phyloP scores from a whole-genome alignment of 2,329 filamentous ascomycete genomes.

The Ilyonectria robusta region DNA sequence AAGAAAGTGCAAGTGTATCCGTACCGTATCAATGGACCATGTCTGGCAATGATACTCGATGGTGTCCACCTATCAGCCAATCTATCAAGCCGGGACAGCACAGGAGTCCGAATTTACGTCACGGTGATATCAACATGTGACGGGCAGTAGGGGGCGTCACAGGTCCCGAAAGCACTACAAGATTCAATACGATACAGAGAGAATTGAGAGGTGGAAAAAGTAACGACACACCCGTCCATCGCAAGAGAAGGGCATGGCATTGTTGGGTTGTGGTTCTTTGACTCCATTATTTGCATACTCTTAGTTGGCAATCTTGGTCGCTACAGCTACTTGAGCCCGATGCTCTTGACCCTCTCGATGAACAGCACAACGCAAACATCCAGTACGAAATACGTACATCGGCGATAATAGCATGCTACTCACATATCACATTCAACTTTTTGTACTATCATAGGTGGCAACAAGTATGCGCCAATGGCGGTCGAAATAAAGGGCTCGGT shows the following conservation, averaged over 20 bases:
- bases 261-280: too few relatives aligned
- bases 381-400: background rate
- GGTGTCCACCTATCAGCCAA: background rate
- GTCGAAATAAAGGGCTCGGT: conserved; percentile 11
- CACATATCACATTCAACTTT: background rate
- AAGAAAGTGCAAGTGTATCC: background rate
- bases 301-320: too few relatives aligned
- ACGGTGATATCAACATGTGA: background rate
- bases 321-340: too few relatives aligned
- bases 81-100: background rate
- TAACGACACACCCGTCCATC: background rate
- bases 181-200: background rate
- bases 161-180: background rate
- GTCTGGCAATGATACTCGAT: background rate
- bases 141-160: background rate
- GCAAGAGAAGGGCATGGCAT: too few relatives aligned
- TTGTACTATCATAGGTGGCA: background rate
- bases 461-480: conserved; percentile 4
- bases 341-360: background rate
- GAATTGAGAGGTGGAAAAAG: background rate
- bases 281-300: too few relatives aligned
- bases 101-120: background rate
- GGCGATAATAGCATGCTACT: background rate
- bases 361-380: background rate
- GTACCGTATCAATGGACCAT: background rate